Evolutionary conservation across 75 land plant genomes (phyloP), one percentile per base, ranked within the genome.

Genomic region (Cupressus sempervirens): DNA sequence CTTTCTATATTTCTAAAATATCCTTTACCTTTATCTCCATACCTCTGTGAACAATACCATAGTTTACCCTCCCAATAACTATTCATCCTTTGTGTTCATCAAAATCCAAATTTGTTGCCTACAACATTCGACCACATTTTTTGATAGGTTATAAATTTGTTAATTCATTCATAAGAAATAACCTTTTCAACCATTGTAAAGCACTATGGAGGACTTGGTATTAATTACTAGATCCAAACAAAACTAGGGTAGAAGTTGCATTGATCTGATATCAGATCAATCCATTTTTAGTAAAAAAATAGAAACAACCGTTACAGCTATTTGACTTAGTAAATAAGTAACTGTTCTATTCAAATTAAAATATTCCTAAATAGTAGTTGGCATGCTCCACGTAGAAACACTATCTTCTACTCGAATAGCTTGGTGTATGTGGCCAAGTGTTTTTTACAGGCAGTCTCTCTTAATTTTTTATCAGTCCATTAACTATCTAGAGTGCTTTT

Each of bases 21-120:
- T 26, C 3, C 48, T 70, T 45, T 82, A 96, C 99, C 95, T 90
- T 93, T 11, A 98, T 92, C 72, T 98, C 99, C 86, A 86, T 88
- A 29, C 97, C 98, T 87, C 75, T 94, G 52, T 82, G 86, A 80
- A 98, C 76, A 32, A 30, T 85, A 6, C 99, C 99, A 85, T 98
- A 95, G 89, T 96, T 96, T 83, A 98, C 86, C 35, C 99, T 93
- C 45, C 99, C 99, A 89, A 98, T 94, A 43, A 95, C 98, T 85
- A 98, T 96, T 30, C 97, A 90, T 67, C 99, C 99, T 88, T 98
- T 98, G 85, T 98, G 99, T 84, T 94, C 98, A 87, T 98, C 99
- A 90, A 96, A 98, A 56, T 98, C 99, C 79, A 94, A 89, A 87
- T 92, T 98, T 75, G 99, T 93, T 50, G 92, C 98, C 98, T 97